Evolutionary conservation across 2,329 filamentous ascomycete genomes (phyloP).

Genomic region (Plenodomus tracheiphilus): DNA sequence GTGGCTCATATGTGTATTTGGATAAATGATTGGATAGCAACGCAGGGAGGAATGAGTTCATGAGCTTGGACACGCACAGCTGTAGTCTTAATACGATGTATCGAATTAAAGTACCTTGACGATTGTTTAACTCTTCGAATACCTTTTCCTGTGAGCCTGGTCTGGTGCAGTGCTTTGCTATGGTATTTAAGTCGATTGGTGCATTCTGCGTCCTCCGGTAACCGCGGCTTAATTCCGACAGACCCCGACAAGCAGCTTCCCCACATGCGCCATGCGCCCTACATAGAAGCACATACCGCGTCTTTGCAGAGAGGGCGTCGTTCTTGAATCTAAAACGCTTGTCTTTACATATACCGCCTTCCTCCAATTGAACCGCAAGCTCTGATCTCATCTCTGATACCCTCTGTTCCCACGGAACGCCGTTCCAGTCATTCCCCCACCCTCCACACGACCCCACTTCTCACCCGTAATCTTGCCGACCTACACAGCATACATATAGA

Average conservation of each 20-base stretch:
- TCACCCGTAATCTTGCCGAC: neutral
- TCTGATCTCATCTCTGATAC: neutral
- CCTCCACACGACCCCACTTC: neutral
- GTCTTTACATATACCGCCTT: neutral
- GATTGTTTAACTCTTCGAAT: neutral
- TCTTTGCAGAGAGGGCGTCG: no score
- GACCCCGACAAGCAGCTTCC: neutral
- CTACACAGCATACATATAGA: conserved; percentile 3
- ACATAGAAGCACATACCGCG: neutral
- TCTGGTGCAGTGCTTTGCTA: neutral
- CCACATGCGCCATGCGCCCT: conserved; percentile 7
- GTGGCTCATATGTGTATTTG: conserved; percentile 10
- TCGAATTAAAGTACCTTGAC: conserved; percentile 4
- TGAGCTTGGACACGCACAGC: conserved; percentile 19
- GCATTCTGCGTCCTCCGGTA: neutral
- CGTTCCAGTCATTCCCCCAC: no score
- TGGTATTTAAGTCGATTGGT: neutral
- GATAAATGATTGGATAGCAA: conserved; percentile 7
- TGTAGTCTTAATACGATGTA: conserved; percentile 14
- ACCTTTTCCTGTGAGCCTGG: neutral
- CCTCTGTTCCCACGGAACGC: neutral
- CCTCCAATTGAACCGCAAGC: neutral
- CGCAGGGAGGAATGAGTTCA: conserved; percentile 25
- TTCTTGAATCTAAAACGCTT: no score
- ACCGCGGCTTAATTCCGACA: conserved; percentile 5